Conservation (phyloP, 371 early-diverging fungal species). For the Cokeromyces recurvatus region DNA sequence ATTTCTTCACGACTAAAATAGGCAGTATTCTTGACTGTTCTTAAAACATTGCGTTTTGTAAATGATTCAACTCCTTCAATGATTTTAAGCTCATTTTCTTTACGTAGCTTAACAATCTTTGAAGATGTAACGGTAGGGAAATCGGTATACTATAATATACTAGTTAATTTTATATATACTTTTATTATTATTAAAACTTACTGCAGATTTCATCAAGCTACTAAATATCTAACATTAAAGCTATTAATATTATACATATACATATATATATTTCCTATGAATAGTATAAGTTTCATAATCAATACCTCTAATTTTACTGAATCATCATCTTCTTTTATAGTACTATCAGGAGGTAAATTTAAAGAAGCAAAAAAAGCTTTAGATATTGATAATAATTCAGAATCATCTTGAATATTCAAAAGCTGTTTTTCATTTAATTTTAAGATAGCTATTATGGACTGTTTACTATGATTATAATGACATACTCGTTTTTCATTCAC, state of each 20-base stretch:
- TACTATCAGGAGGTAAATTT: slow-evolving; percentile 59
- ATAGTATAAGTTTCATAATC: no score
- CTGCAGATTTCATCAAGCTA: slow-evolving; percentile 81
- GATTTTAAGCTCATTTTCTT: slow-evolving; percentile 84
- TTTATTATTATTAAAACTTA: slow-evolving; percentile 1
- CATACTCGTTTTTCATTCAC: no score
- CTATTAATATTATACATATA: no score
- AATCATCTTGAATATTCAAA: slow-evolving; percentile 82
- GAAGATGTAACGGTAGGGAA: slow-evolving; percentile 79
- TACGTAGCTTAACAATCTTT: slow-evolving; percentile 74
- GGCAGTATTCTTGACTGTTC: slow-evolving; percentile 68
- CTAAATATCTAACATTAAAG: slow-evolving; percentile 90
- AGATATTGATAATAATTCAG: slow-evolving; percentile 76
- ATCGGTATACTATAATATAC: slow-evolving; percentile 57
- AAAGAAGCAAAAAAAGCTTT: slow-evolving; percentile 72
- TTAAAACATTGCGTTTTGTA: slow-evolving; percentile 82
- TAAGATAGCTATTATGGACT: slow-evolving; percentile 61
- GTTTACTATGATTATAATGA: background rate
- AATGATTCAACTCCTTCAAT: slow-evolving; percentile 91
- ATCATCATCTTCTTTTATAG: slow-evolving; percentile 37
- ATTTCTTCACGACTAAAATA: slow-evolving; percentile 84
- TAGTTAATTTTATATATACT: no score
- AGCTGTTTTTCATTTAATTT: slow-evolving; percentile 88
- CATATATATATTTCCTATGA: no score
- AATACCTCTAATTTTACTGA: slow-evolving; percentile 42